These are phyloP conservation scores for Neospora caninum DNA, from an alignment of 169 alveolate genomes.

Conservation along the genomic window DNA sequence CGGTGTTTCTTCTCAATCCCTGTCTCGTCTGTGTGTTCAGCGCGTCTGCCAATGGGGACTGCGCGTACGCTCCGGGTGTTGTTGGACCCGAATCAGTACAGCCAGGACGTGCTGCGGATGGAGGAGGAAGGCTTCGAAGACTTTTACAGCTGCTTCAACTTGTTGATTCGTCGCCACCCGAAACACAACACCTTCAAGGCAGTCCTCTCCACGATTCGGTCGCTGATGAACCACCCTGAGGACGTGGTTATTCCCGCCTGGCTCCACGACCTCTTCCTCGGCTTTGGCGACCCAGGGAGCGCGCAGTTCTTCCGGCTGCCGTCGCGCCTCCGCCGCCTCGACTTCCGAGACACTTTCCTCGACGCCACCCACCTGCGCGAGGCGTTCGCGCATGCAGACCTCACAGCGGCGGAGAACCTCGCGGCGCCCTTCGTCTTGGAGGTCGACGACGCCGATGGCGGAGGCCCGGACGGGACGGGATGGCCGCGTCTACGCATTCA, in stretches of 20 bases:
- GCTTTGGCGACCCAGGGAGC: slow-evolving; percentile 80
- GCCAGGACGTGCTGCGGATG: slow-evolving; percentile 41
- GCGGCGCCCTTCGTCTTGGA: slow-evolving; percentile 55
- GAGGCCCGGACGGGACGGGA: background rate
- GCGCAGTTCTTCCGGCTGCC: slow-evolving; percentile 72
- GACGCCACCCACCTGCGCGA: slow-evolving; percentile 63
- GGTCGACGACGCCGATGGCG: background rate
- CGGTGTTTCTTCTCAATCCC: too few relatives aligned
- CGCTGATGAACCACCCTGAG: slow-evolving; percentile 81
- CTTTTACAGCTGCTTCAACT: slow-evolving; percentile 75
- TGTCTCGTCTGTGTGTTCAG: background rate
- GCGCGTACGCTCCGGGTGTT: slow-evolving; percentile 81
- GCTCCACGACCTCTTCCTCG: slow-evolving; percentile 83
- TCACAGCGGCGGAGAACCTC: slow-evolving; percentile 51
- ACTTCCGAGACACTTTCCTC: slow-evolving; percentile 70
- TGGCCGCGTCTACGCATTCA: background rate
- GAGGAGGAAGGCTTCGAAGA: slow-evolving; percentile 34
- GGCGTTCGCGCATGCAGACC: slow-evolving; percentile 66
- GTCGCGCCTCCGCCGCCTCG: slow-evolving; percentile 66
- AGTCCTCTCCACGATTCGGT: slow-evolving; percentile 84
- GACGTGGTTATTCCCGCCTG: slow-evolving; percentile 80
- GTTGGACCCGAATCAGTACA: slow-evolving; percentile 70
- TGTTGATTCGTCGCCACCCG: slow-evolving; percentile 87
- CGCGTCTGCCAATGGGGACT: slow-evolving; percentile 75
- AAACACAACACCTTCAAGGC: slow-evolving; percentile 90